Base-by-base conservation (phyloP, 257 asterid species). In the Rubia yunnanensis region DNA sequence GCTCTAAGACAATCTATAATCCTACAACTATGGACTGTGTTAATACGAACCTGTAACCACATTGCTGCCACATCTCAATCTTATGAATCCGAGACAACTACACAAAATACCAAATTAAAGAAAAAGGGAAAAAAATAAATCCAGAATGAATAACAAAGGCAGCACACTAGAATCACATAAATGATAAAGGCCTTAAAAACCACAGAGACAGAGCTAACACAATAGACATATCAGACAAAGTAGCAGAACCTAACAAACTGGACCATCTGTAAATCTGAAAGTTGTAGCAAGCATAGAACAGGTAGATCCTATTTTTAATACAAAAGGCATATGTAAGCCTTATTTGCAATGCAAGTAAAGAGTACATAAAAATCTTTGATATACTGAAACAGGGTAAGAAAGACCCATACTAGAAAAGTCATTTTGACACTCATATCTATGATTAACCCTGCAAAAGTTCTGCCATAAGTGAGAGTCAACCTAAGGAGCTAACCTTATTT, bases 41-140 rank as follows among this genome's bases (percentile, higher is more conserved):
- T 62, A 17, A 58, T 31, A 60, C 64, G 46, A 39, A 38, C 67
- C 67, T 62, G 67, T 35, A 39, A 62, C 54, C 67, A 38, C 34
- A 62, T 23, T 14, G 67, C 54, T 39, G 53, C 67, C 54, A 62
- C 30, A 62, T 62, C 67, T 39, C 54, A 36, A 62, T 62, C 67
- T 62, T 39, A 62, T 62, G 67, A 62, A 62, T 24, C 49, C 53
- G 28, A 61, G 66, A 61, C 32, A 61, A 61, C 66, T 62, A 62
- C 67, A 62, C 31, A 23, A 61, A 62, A 41, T 14, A 24, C 20
- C 52, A 62, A 24, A 62, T 41, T 13, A 39, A 38, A 15, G 52
- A 39, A 62, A 14, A 31, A 30, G 30, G n/a, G n/a, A 34, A 62
- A 60, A 22, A 17, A 20, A 35, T 38, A 39, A 62, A 62, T 62